Evolutionary conservation across 2,329 filamentous ascomycete species (phyloP), one percentile per base, ranked within the genome.

Genomic region (Talaromyces sp.): DNA sequence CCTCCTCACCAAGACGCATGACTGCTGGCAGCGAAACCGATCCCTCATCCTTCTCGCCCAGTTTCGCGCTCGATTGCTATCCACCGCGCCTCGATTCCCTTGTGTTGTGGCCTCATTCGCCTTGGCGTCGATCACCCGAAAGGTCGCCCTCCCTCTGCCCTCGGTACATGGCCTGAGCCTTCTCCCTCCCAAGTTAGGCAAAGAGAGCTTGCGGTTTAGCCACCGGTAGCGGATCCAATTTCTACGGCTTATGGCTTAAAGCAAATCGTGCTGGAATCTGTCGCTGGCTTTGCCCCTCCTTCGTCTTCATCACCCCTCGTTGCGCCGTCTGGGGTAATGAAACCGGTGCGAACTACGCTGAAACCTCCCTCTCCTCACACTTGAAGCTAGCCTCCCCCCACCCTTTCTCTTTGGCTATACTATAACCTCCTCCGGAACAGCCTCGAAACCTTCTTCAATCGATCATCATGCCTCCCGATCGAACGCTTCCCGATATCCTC

Each of bases 381-480:
- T 36, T 40, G 47, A 50, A 63, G 36, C 33, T 30, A 47, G 8
- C n/a, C 51, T 23, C 51, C 8, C 34, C 23, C 9, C 14, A 28
- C 52, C 36, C 7, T 16, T 33, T 28, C 27, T 2, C 52, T 30
- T 16, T n/a, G 33, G 28, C 9, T 57, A 55, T 36, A 52, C 14
- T 16, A 28, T 28, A 51, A 54, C 10, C 12, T 4, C 5, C 27
- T 30, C 5, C 28, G 56, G 31, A 28, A 31, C 30, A 5, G 44
- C 36, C 27, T 18, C 51, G 18, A 50, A 56, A 18, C 18, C 12
- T 44, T 34, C n/a, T 57, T 44, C 42, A 55, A 12, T 33, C 57
- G 59, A 44, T 67, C 71, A 71, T 70, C 62, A 78, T 78, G 76
- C 73, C 75, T 73, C 72, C 76, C 68, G 73, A 74, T 70, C 75